Conservation (phyloP, 345 rosid species). For the Eucalyptus guilfoylei region DNA sequence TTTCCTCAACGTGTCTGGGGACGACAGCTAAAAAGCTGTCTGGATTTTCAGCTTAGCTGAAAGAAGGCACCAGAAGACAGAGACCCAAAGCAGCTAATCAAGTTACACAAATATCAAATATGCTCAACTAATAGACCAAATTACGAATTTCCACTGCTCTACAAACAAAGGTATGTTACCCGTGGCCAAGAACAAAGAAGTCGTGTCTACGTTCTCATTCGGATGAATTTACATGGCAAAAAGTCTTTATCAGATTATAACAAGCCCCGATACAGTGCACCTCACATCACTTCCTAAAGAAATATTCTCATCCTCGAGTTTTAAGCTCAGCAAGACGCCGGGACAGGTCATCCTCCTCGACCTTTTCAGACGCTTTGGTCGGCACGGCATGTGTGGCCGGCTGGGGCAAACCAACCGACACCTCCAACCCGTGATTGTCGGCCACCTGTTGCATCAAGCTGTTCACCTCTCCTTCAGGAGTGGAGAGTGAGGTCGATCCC, state of each 20-base stretch:
- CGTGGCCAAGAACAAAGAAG: background rate
- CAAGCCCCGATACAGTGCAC: background rate
- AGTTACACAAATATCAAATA: background rate
- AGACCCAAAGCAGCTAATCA: background rate
- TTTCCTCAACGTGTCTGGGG: background rate
- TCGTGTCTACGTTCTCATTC: background rate
- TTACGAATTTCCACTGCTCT: background rate
- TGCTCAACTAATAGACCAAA: background rate
- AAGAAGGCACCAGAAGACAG: background rate
- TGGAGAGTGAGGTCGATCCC: slow-evolving; percentile 92
- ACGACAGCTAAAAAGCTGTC: background rate
- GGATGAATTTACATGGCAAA: background rate
- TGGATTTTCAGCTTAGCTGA: background rate
- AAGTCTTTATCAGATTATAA: background rate
- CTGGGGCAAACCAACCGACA: slow-evolving; percentile 96
- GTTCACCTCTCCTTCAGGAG: slow-evolving; percentile 98
- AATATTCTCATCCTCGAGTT: slow-evolving; percentile 52
- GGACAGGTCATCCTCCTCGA: slow-evolving; percentile 90
- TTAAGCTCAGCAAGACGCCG: slow-evolving; percentile 97
- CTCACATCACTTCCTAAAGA: background rate
- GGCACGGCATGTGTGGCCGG: slow-evolving; percentile 87
- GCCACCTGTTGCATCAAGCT: slow-evolving; percentile 99
- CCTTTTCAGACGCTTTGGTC: slow-evolving; percentile 65
- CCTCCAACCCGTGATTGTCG: slow-evolving; percentile 91
- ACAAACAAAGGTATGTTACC: background rate